Conservation (phyloP, 192 early-diverging fungal genomes). For the Backusella mclennaniae region DNA sequence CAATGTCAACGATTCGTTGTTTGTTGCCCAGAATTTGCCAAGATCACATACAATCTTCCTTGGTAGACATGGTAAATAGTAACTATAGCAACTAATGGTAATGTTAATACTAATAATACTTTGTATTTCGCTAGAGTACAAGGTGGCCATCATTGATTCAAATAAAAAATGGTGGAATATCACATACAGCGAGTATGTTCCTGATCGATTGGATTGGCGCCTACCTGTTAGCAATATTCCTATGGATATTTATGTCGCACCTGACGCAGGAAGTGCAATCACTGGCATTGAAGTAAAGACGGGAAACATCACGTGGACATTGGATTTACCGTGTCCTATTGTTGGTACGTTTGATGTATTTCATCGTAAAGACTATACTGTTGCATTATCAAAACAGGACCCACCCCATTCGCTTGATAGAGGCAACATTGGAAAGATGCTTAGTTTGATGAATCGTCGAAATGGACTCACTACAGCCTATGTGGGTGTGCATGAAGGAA, state of each 20-base stretch:
- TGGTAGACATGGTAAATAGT: slow-evolving; percentile 36
- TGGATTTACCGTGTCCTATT: slow-evolving; percentile 50
- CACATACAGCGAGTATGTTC: slow-evolving; percentile 44
- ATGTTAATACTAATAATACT: background rate
- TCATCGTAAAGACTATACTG: slow-evolving; percentile 18
- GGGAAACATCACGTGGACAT: slow-evolving; percentile 49
- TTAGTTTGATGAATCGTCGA: slow-evolving; percentile 29
- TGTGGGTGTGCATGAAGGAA: slow-evolving; percentile 62
- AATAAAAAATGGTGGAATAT: slow-evolving; percentile 36
- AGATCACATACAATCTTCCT: slow-evolving; percentile 33
- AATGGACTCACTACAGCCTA: slow-evolving; percentile 49
- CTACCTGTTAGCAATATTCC: slow-evolving; percentile 17
- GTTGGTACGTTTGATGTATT: slow-evolving; percentile 58
- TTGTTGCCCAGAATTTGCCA: slow-evolving; percentile 29
- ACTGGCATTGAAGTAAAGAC: slow-evolving; percentile 32
- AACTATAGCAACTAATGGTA: background rate
- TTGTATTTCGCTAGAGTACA: slow-evolving; percentile 46
- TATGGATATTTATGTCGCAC: slow-evolving; percentile 36
- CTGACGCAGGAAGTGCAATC: slow-evolving; percentile 30
- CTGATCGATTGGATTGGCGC: slow-evolving; percentile 34
- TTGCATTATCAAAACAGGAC: slow-evolving; percentile 33
- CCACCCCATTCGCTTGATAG: slow-evolving; percentile 15
- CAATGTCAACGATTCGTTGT: slow-evolving; percentile 16
- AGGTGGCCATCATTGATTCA: slow-evolving; percentile 51
- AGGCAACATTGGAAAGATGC: slow-evolving; percentile 30